phyloP scores from a whole-genome alignment of 208 protist species.

The Naegleria lovaniensis region DNA sequence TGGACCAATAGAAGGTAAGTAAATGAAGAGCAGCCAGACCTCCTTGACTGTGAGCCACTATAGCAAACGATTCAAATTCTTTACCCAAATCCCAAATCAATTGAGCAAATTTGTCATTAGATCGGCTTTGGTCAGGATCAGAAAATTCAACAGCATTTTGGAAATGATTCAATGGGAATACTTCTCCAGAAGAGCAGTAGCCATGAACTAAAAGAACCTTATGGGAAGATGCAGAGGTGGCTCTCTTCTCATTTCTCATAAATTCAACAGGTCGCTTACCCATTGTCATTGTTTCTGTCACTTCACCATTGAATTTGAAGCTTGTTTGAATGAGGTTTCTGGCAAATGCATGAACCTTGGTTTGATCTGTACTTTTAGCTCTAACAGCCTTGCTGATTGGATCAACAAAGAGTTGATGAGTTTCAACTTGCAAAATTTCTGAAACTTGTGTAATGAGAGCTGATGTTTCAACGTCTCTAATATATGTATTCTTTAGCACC shows the following conservation, averaged over 20 bases:
- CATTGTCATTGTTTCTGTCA: neutral
- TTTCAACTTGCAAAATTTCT: neutral
- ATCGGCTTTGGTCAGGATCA: slow-evolving; percentile 18
- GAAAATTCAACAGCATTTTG: slow-evolving; percentile 29
- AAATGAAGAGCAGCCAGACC: slow-evolving; percentile 43
- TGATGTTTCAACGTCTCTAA: neutral
- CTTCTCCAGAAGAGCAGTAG: slow-evolving; percentile 32
- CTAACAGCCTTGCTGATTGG: neutral
- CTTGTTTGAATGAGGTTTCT: neutral
- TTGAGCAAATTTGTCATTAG: slow-evolving; percentile 38
- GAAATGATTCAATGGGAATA: slow-evolving; percentile 30
- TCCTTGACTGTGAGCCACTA: slow-evolving; percentile 49
- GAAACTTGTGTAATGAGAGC: neutral
- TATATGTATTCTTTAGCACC: neutral
- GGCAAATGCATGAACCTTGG: neutral
- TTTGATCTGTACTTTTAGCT: neutral
- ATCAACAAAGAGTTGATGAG: neutral
- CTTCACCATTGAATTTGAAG: neutral
- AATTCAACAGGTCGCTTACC: neutral
- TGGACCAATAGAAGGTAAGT: slow-evolving; percentile 39
- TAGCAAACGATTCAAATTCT: neutral
- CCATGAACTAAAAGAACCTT: slow-evolving; percentile 30
- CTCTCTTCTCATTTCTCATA: neutral
- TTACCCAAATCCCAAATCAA: slow-evolving; percentile 26
- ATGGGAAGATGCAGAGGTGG: neutral